Conservation (phyloP, 768 basidiomycete species). For the Mycena maculata region DNA sequence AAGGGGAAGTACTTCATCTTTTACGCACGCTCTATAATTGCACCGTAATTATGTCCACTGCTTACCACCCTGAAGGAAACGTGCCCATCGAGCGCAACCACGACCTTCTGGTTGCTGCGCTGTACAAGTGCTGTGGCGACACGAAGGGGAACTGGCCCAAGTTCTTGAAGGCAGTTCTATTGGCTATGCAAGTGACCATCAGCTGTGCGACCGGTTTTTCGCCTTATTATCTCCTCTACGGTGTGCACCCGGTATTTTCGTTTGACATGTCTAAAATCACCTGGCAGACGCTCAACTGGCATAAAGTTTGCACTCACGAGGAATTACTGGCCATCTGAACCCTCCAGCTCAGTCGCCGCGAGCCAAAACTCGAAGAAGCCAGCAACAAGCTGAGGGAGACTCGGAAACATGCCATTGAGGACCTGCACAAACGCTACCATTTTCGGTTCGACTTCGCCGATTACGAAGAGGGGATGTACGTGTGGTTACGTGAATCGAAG, state of each 20-base stretch:
- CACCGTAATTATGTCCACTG: constrained; percentile 39
- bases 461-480: constrained; percentile 44
- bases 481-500: constrained; percentile 45
- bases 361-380: constrained; percentile 33
- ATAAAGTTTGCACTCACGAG: constrained; percentile 33
- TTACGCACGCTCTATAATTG: constrained; percentile 40
- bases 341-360: constrained; percentile 36
- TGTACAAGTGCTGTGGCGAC: constrained; percentile 38
- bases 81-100: constrained; percentile 45
- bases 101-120: constrained; percentile 36
- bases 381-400: constrained; percentile 24
- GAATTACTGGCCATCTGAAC: constrained; percentile 41
- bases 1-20: constrained; percentile 34
- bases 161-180: constrained; percentile 38
- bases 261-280: constrained; percentile 45
- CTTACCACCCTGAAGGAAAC: constrained; percentile 46
- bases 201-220: constrained; percentile 43
- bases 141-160: constrained; percentile 42
- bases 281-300: constrained; percentile 43
- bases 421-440: constrained; percentile 34
- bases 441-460: constrained; percentile 29
- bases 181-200: constrained; percentile 41
- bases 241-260: constrained; percentile 42
- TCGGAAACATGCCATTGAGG: constrained; percentile 35
- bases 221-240: constrained; percentile 47